A percentile compares a stretch with the other conserved stretches of the same genome.
phyloP scores from a whole-genome alignment of 1,139 yeast species.

The Ogataea hybrid region DNA sequence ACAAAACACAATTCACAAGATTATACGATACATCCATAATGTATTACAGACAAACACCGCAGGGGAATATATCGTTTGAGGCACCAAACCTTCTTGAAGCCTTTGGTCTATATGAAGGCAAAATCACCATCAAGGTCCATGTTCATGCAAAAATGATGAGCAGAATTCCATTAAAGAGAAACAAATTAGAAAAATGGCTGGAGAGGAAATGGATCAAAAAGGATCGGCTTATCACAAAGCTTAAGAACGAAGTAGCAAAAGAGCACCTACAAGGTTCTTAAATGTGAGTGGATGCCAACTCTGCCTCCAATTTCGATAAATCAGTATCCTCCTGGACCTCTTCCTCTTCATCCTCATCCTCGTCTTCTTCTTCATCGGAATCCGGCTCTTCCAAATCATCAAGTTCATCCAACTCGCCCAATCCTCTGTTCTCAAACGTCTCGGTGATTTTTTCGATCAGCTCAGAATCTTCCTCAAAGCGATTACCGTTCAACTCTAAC shows the following conservation, averaged over 20 bases:
- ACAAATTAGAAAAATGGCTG: conserved; percentile 64
- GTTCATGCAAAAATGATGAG: conserved; percentile 45
- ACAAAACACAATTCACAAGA: conserved; percentile 38
- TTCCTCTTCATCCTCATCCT: conserved; percentile 60
- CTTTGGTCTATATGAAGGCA: conserved; percentile 42
- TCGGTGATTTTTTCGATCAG: conserved; percentile 53
- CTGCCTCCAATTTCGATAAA: conserved; percentile 52
- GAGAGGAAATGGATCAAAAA: conserved; percentile 72
- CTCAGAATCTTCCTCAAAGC: conserved; percentile 76
- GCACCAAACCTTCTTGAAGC: conserved; percentile 59
- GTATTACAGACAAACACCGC: conserved; percentile 34
- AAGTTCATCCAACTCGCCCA: conserved; percentile 83
- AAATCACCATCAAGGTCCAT: conserved; percentile 47
- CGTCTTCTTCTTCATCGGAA: conserved; percentile 81
- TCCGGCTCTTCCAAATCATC: conserved; percentile 93
- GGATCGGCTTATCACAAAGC: conserved; percentile 45
- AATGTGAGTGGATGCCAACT: conserved; percentile 44
- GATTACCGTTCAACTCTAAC: conserved; percentile 89
- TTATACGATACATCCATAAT: conserved; percentile 54
- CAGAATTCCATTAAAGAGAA: conserved; percentile 51
- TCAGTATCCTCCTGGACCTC: conserved; percentile 42
- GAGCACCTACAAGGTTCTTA: conserved; percentile 13
- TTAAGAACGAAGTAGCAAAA: conserved; percentile 33
- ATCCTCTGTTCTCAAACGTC: conserved; percentile 69
- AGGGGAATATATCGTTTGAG: conserved; percentile 19